Conservation (phyloP, 164 flowering plant species). For the Chimonanthus praecox region DNA sequence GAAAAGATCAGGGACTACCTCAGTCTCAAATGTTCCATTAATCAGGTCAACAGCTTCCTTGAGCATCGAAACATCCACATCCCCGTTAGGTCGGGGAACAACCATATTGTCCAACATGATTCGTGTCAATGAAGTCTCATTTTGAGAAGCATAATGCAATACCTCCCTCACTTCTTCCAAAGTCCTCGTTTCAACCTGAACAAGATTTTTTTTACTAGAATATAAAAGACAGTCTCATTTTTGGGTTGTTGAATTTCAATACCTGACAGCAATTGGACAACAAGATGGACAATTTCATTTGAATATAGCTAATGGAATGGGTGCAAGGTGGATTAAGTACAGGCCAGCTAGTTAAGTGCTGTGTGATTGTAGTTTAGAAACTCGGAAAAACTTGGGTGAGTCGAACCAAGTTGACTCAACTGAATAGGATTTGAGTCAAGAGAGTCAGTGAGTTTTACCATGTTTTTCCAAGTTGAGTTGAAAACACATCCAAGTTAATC, state of each 20-base stretch:
- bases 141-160: conserved; percentile 60
- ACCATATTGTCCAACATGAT: conserved; percentile 99
- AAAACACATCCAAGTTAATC: too few relatives aligned
- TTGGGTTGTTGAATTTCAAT: background rate
- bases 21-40: conserved; percentile 84
- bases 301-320: background rate
- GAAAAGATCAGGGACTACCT: conserved; percentile 40
- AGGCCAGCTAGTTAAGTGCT: too few relatives aligned
- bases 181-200: conserved; percentile 90
- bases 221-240: background rate
- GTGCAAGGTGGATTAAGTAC: too few relatives aligned
- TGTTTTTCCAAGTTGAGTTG: too few relatives aligned
- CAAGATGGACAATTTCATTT: background rate
- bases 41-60: conserved; percentile 83
- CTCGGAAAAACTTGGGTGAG: too few relatives aligned
- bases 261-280: background rate
- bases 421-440: too few relatives aligned
- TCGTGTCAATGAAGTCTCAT: conserved; percentile 63
- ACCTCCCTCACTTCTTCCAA: conserved; percentile 85
- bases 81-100: conserved; percentile 71
- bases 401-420: too few relatives aligned
- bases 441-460: too few relatives aligned
- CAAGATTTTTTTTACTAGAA: background rate
- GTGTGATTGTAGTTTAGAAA: too few relatives aligned
- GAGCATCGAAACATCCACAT: conserved; percentile 86